Percentiles rank a stretch among this genome's conserved stretches.
Conservation (phyloP, 164 flowering plant genomes). For the Nelumbo lutea region DNA sequence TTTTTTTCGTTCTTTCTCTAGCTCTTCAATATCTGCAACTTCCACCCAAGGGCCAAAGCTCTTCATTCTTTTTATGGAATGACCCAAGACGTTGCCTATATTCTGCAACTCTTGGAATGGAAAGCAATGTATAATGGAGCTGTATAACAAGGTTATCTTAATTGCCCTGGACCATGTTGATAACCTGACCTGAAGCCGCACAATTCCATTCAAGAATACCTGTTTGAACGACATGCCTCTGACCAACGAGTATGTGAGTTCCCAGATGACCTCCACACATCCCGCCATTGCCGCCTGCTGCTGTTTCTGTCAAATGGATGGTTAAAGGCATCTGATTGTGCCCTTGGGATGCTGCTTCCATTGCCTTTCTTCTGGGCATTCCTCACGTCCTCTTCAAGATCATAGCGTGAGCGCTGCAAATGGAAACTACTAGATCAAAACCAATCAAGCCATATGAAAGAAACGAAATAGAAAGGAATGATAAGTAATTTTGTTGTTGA, state of each 20-base stretch:
- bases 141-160: not conserved
- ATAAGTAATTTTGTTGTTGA: not conserved
- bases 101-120: not conserved
- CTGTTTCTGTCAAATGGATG: conserved; percentile 31
- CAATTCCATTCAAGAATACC: conserved; percentile 6
- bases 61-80: not conserved
- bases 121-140: not conserved
- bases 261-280: conserved; percentile 30
- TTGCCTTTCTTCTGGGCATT: conserved; percentile 41
- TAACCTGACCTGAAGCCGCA: not conserved
- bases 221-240: conserved; percentile 7
- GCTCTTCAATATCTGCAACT: not conserved
- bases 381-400: conserved; percentile 68
- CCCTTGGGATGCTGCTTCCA: conserved; percentile 22
- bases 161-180: not conserved
- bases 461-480: not conserved
- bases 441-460: not conserved
- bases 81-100: not conserved
- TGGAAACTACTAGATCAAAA: not conserved
- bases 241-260: conserved; percentile 32
- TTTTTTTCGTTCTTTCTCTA: not conserved
- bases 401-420: conserved; percentile 68
- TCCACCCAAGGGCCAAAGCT: not conserved
- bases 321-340: conserved; percentile 26
- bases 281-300: conserved; percentile 40